Evolutionary conservation across 257 asterid species (phyloP).

Genomic region (Capsicum chinense): DNA sequence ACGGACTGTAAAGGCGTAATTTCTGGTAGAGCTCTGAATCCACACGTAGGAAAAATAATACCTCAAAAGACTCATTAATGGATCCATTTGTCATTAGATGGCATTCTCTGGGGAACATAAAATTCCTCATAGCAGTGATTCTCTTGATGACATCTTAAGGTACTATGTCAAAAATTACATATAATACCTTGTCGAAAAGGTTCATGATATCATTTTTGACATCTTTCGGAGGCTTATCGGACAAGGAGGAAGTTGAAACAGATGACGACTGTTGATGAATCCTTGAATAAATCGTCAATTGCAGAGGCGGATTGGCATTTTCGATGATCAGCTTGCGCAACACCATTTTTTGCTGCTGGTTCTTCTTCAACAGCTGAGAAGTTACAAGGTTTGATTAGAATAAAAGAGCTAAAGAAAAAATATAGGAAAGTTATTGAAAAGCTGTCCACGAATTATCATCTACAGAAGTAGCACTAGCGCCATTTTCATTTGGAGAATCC

Average conservation of each 20-base stretch:
- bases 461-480: constrained; percentile 53
- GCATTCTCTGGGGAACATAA: background rate
- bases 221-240: constrained; percentile 71
- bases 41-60: background rate
- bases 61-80: background rate
- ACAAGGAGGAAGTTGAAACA: constrained; percentile 47
- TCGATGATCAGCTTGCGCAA: constrained; percentile 47
- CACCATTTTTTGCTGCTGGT: constrained; percentile 48
- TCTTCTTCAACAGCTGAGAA: constrained; percentile 74
- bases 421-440: constrained; percentile 52
- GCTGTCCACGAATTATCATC: constrained; percentile 89
- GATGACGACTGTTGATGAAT: constrained; percentile 51
- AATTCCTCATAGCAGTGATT: too few relatives aligned
- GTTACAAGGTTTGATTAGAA: constrained; percentile 21
- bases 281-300: constrained; percentile 80
- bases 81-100: background rate
- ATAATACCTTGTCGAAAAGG: constrained; percentile 88
- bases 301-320: constrained; percentile 61
- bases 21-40: background rate
- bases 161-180: background rate
- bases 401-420: constrained; percentile 9
- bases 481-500: constrained; percentile 63
- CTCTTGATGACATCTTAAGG: too few relatives aligned
- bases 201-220: constrained; percentile 89
- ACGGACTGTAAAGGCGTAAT: background rate